Conservation (phyloP, 345 rosid genomes). For the Salix viminalis region DNA sequence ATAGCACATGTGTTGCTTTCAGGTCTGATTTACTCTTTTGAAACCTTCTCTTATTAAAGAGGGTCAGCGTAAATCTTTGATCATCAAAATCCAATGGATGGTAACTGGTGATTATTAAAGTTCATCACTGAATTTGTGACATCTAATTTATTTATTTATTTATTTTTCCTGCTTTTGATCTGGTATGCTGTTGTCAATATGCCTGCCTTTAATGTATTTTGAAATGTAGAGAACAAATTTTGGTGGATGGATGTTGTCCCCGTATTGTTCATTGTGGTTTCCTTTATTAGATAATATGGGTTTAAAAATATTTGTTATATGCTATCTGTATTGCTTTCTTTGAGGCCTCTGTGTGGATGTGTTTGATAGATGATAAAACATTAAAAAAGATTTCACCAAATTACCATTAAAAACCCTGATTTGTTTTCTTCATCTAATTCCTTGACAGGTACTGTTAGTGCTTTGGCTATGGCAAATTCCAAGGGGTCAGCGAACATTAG, state of each 20-base stretch:
- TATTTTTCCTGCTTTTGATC: not conserved
- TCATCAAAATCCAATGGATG: not conserved
- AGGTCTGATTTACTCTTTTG: not conserved
- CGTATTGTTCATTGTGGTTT: not conserved
- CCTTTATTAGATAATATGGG: not conserved
- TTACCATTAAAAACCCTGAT: not conserved
- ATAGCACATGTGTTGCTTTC: not conserved
- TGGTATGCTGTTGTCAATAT: not conserved
- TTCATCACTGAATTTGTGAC: not conserved
- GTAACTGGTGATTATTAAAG: not conserved
- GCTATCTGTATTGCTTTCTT: not conserved
- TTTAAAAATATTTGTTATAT: not conserved
- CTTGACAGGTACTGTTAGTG: conserved; percentile 32
- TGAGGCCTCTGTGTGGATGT: not conserved
- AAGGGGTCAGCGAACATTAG: conserved; percentile 68
- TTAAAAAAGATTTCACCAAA: not conserved
- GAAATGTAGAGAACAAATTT: not conserved
- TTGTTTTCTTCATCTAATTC: not conserved
- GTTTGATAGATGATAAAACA: not conserved
- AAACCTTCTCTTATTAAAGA: not conserved
- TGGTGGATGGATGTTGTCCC: not conserved
- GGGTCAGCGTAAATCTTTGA: not conserved
- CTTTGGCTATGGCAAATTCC: conserved; percentile 61
- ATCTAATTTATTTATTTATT: not conserved
- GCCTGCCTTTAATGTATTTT: not conserved